These are phyloP conservation scores for Moniliophthora roreri DNA, from an alignment of 1,284 basidiomycete genomes.

Conservation along the genomic window DNA sequence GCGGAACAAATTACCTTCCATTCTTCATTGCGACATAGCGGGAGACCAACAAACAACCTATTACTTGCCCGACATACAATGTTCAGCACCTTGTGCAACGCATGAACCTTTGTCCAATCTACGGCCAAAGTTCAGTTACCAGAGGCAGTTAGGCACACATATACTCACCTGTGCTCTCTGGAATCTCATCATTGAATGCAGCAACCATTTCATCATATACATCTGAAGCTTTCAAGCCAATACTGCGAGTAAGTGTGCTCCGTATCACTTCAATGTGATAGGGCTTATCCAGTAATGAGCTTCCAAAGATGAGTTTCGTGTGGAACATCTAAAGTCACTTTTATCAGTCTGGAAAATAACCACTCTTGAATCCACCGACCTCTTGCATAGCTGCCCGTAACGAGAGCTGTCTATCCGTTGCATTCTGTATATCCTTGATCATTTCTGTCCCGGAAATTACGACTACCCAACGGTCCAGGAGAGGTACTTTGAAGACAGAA, in stretches of 20 bases:
- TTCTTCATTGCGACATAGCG: slow-evolving; percentile 2
- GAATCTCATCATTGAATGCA: slow-evolving; percentile 3
- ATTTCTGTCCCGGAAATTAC: slow-evolving; percentile 1
- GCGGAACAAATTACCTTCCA: slow-evolving; percentile 3
- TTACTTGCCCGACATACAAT: slow-evolving; percentile 2
- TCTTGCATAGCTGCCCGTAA: not conserved
- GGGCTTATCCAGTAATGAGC: not conserved
- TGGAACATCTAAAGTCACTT: not conserved
- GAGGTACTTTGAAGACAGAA: not conserved
- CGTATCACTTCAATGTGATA: not conserved
- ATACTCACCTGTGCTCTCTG: not conserved
- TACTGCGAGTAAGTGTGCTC: not conserved
- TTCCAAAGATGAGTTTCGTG: not conserved
- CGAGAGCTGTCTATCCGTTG: not conserved
- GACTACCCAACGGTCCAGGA: not conserved
- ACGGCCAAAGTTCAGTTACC: not conserved
- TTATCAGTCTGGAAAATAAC: not conserved
- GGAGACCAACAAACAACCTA: slow-evolving; percentile 6
- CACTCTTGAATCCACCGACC: not conserved
- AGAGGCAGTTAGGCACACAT: not conserved
- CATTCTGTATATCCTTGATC: slow-evolving; percentile 1
- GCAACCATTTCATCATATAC: not conserved
- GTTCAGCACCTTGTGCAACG: not conserved
- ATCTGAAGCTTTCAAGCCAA: not conserved
- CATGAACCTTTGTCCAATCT: not conserved